Evolutionary conservation across 768 basidiomycete genomes (phyloP).

Genomic region (Lyophyllum decastes): DNA sequence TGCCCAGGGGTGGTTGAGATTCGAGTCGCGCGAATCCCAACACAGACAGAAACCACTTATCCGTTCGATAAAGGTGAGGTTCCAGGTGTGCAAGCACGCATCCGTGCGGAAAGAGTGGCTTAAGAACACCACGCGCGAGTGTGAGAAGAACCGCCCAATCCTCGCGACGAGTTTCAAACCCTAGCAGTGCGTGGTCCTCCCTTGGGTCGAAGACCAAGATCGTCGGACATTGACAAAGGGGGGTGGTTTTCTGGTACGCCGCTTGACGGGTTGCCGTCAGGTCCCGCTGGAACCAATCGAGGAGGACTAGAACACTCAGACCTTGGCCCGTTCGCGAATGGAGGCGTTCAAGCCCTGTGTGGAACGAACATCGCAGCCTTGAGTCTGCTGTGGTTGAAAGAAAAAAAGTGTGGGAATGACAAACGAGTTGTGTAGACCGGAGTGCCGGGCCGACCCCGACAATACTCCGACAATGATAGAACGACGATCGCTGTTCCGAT

Average conservation of each 20-base stretch:
- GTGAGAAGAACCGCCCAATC: slow-evolving; percentile 42
- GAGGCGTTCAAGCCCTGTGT: slow-evolving; percentile 40
- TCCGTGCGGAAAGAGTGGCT: slow-evolving; percentile 16
- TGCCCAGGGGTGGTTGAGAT: slow-evolving; percentile 5
- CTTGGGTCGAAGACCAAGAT: slow-evolving; percentile 35
- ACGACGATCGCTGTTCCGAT: too few relatives aligned
- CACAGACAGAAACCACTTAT: background rate
- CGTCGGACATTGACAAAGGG: slow-evolving; percentile 36
- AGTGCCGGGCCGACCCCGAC: too few relatives aligned
- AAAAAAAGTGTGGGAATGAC: background rate
- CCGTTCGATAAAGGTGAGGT: background rate
- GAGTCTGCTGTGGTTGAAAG: slow-evolving; percentile 29
- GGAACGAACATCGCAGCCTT: slow-evolving; percentile 75
- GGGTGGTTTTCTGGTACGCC: slow-evolving; percentile 68
- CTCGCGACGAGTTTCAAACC: slow-evolving; percentile 61
- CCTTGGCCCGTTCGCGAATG: slow-evolving; percentile 78
- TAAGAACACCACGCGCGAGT: slow-evolving; percentile 2
- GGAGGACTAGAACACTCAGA: slow-evolving; percentile 74
- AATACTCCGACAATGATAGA: too few relatives aligned
- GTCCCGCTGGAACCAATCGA: slow-evolving; percentile 63
- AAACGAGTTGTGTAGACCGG: too few relatives aligned
- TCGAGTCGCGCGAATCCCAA: background rate
- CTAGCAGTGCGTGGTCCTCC: slow-evolving; percentile 32
- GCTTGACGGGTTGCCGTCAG: slow-evolving; percentile 56
- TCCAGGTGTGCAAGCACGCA: slow-evolving; percentile 14